These are phyloP conservation scores for Naganishia liquefaciens DNA, from an alignment of 1,284 basidiomycete species.

Conservation along the genomic window DNA sequence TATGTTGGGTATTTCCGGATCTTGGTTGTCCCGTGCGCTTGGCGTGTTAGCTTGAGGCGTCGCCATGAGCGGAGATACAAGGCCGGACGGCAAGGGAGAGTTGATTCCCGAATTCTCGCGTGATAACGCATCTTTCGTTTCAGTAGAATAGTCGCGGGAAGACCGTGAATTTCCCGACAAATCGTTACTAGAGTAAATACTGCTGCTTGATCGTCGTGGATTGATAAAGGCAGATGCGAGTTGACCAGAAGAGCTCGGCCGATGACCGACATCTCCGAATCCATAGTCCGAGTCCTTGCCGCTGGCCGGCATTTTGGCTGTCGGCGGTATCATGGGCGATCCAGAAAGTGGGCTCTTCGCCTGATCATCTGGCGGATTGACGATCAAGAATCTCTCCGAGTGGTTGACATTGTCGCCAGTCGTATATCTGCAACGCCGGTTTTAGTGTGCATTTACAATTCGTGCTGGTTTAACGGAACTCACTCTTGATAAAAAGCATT, in stretches of 20 bases:
- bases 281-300: not conserved
- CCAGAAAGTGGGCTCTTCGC: not conserved
- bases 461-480: slow-evolving; percentile 7
- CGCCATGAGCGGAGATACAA: slow-evolving; percentile 15
- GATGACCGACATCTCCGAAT: not conserved
- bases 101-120: no score
- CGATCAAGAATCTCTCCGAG: slow-evolving; percentile 22
- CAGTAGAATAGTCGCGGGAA: not conserved
- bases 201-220: not conserved
- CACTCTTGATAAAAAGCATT: slow-evolving; percentile 39
- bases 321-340: slow-evolving; percentile 1
- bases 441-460: not conserved
- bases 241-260: not conserved
- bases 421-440: slow-evolving; percentile 29
- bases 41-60: slow-evolving; percentile 28
- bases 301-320: not conserved
- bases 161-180: not conserved
- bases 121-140: no score
- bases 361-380: not conserved
- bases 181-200: not conserved
- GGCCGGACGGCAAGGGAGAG: not conserved
- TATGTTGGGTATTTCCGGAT: slow-evolving; percentile 46
- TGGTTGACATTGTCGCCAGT: slow-evolving; percentile 20
- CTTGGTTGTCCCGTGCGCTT: slow-evolving; percentile 39
- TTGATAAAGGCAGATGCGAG: slow-evolving; percentile 4